Base-by-base conservation (phyloP, 352 stramenopile genomes). In the Phytophthora lateralis region DNA sequence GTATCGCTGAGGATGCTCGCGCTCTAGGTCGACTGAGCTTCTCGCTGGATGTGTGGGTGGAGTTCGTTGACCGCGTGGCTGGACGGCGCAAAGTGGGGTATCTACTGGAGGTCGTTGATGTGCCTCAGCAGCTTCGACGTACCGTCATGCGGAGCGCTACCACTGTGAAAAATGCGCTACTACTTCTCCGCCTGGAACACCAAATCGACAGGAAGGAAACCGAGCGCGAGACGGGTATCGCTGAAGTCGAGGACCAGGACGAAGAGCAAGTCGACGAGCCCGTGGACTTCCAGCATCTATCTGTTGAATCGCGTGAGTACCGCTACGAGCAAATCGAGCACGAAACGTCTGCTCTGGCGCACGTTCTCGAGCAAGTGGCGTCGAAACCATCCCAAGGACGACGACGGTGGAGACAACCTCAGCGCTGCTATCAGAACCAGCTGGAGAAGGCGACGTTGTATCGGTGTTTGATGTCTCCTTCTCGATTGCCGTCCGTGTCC, bases 11-110 rank as follows among this genome's bases (percentile, higher is more conserved):
- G 17, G 50, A 74, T 55, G 56, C 60, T 39, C 50, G 50, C 12
- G 60, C 66, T 20, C 54, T 90, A 12, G 51, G 38, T 15, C 73
- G 61, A 41, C 67, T 90, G 45, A 63, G 54, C 20, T 92, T 92
- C 24, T 76, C 72, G 11, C 60, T 91, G 3, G 69, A 77, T n/a
- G 69, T 86, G 51, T 94, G 85, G 85, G 57, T 92, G 15, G 85
- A 94, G 38, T 78, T 71, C 8, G 84, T 92, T 4, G 82, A 94
- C 27, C 64, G 69, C 1, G 56, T 75, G 5, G 73, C 69, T 9
- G 81, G 82, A 2, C 76, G 73, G 20, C 76, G 85, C n/a, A 89
- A 88, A 53, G 71, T 94, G 14, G 75, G 73, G 0, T 94, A 94
- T 55, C 18, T 94, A 4, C 71, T 94, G 29, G 67, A 67, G 1